Conservation (phyloP, 345 rosid genomes). For the Populus alba region DNA sequence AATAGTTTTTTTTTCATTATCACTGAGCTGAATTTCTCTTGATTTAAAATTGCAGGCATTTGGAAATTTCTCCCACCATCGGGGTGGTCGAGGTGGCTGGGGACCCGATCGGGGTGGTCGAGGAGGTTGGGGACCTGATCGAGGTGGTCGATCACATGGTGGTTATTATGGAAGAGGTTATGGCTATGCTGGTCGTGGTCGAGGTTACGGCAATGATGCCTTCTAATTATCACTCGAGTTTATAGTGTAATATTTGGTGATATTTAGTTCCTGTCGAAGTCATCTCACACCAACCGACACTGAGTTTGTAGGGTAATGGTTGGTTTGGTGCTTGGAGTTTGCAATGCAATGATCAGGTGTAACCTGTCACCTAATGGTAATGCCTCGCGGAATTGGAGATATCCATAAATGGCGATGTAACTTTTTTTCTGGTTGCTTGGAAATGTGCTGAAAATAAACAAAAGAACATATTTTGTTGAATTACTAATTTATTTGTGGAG, state of each 20-base stretch:
- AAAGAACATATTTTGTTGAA: background rate
- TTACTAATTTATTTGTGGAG: background rate
- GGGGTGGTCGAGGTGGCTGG: slow-evolving; percentile 22
- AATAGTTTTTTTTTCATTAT: background rate
- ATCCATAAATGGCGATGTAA: background rate
- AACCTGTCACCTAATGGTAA: background rate
- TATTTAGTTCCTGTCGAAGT: background rate
- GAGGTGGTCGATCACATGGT: slow-evolving; percentile 16
- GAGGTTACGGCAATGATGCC: background rate
- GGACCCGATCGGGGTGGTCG: slow-evolving; percentile 13
- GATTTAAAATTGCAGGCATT: slow-evolving; percentile 23
- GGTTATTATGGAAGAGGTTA: slow-evolving; percentile 23
- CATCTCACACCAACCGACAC: background rate
- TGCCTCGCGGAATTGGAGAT: background rate
- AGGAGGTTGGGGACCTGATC: slow-evolving; percentile 16
- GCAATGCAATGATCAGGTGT: background rate
- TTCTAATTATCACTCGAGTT: background rate
- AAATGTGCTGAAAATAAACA: background rate
- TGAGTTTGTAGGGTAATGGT: background rate
- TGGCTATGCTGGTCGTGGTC: slow-evolving; percentile 8
- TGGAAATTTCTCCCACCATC: slow-evolving; percentile 16
- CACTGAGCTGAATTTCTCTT: background rate
- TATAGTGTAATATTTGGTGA: background rate
- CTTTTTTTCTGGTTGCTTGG: background rate
- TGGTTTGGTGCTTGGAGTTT: background rate